Evolutionary conservation across 805 yeast species (phyloP), one percentile per base, ranked within the genome.

Genomic region (Candida stauntonica): DNA sequence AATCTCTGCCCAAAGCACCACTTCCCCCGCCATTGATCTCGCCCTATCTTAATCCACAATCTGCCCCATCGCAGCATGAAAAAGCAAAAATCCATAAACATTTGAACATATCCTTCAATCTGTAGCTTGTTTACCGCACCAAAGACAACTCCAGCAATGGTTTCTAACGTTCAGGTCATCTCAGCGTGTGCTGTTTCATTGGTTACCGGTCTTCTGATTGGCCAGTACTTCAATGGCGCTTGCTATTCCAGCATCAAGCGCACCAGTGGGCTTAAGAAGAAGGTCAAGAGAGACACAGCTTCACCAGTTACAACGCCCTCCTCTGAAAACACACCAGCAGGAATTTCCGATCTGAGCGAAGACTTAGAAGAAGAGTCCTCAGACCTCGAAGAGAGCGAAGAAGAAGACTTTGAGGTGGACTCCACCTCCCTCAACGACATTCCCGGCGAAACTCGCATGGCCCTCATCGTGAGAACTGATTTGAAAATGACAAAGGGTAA

Each of bases 401-500:
- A 76, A 17, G 75, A 70, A 35, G 79, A 72, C 19, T 57, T 72
- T 21, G 83, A 77, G 37, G 68, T 82, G 33, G 75, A 83, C 47
- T 79, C 87, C 0, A 61, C 66, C 0, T 61, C 74, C 2, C 62
- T 85, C 46, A 82, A 82, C 50, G 78, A 73, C 14, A 63, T 83
- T 3, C 84, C 84, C 1, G 94, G 93, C 1, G 93, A 84, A 57
- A 86, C 82, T 11, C 67, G 84, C 52, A 83, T 91, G 96, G 88
- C 93, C 0, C 66, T 93, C 18, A 78, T 88, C 3, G 87, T 93
- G 5, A 77, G 99, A 44, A 84, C 81, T 20, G 99, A 93, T 58
- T 66, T 93, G 44, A 81, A 78, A 30, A 93, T 93, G 98, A 79
- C 83, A 23, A 87, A 86, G 62, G 99, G 99, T 17, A 93, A 93